phyloP scores from a whole-genome alignment of 306 rosid species.

The Inga laurina region DNA sequence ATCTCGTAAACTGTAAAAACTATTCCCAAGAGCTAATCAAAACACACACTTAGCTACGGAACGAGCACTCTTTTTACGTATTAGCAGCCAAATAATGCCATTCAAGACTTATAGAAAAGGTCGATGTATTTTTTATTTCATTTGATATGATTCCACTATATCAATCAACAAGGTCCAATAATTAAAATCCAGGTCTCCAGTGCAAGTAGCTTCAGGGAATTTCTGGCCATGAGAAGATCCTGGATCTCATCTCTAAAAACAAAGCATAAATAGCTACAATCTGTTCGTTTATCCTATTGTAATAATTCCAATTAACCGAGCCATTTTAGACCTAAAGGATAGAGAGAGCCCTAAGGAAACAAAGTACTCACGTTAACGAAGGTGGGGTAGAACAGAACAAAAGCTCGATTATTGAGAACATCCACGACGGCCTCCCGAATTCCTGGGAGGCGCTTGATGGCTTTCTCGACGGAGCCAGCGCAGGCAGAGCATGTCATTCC shows the following conservation, averaged over 20 bases:
- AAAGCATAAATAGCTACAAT: not conserved
- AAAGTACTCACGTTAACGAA: conserved; percentile 54
- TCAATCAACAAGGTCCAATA: not conserved
- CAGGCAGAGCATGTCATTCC: conserved; percentile 88
- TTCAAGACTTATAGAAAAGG: not conserved
- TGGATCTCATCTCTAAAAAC: not conserved
- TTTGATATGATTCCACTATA: not conserved
- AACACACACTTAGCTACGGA: not conserved
- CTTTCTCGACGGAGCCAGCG: conserved; percentile 74
- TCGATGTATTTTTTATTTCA: not conserved
- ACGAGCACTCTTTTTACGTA: not conserved
- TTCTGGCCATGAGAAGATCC: not conserved
- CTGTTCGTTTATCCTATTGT: not conserved
- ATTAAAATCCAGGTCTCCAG: not conserved
- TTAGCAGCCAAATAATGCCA: not conserved
- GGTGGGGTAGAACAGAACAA: conserved; percentile 55
- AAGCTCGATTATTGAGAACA: conserved; percentile 70
- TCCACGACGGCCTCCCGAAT: conserved; percentile 71
- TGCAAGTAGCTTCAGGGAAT: not conserved
- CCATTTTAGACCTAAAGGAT: not conserved
- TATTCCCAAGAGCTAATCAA: too few relatives aligned
- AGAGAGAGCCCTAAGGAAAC: not conserved
- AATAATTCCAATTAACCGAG: not conserved
- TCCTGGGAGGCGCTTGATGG: conserved; percentile 75
- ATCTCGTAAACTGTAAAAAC: too few relatives aligned